Base-by-base conservation (phyloP, 2,329 filamentous ascomycete genomes). In the Diaporthe ilicicola region DNA sequence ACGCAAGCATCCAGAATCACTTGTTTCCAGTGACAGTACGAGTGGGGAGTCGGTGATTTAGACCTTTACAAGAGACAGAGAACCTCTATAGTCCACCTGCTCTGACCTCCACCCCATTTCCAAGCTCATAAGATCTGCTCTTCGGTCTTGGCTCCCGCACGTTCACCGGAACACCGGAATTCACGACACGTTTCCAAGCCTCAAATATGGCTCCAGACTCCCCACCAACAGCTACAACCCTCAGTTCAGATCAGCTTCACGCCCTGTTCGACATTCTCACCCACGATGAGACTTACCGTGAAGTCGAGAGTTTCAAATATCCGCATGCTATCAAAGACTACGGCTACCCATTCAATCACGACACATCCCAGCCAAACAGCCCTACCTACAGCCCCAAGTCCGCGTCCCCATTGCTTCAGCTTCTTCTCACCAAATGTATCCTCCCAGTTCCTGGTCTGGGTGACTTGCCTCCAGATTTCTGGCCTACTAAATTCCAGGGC, bases 281-380 rank as follows among this genome's bases (percentile, higher is more conserved):
- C 39, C 89, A 90, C 75, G 77, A 87, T 73, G 84, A 90, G 78
- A 88, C 87, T 1, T 91, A 90, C 75, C 80, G 86, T 15, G 93
- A 96, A 80, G 92, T 94, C 72, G 87, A 92, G 77, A 87, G 86
- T 72, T 94, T 95, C 85, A 93, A 91, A 76, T 81, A 86, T 46
- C 88, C 92, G 0, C 82, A 85, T 2, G 88, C 90, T 34, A 91
- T 94, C 71, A 84, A 87, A 71, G 80, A 84, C 27, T 94, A 94
- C 82, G 93, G 93, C 17, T 89, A 88, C 73, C 93, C 93, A 0
- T 94, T 95, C 79, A 65, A 27, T 13, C 39, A 39, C 34, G 55
- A 70, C 10, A 1, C 42, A 32, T 27, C 37, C 1, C 48, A 71
- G 56, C 42, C 15, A 12, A 12, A 6, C 10, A 53, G 67, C 37